These are phyloP conservation scores for Phytophthora macrochlamydospora DNA, from an alignment of 352 stramenopile species.

Conservation along the genomic window DNA sequence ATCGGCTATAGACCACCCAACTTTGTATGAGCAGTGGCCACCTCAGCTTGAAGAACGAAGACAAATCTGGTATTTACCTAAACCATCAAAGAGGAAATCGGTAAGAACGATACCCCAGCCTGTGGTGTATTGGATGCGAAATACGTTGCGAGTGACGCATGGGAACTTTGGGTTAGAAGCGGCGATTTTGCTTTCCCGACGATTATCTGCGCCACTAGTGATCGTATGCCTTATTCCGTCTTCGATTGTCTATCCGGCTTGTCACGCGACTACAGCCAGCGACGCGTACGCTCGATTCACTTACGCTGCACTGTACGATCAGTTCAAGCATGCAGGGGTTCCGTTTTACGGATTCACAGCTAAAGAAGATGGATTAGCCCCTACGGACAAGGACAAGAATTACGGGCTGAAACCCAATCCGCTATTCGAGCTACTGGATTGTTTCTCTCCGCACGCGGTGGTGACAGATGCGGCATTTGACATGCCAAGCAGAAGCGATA, in stretches of 20 bases:
- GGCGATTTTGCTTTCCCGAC: constrained; percentile 49
- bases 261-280: constrained; percentile 54
- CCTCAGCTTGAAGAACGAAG: constrained; percentile 49
- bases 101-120: constrained; percentile 10
- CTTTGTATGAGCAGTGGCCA: constrained; percentile 54
- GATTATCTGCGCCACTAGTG: constrained; percentile 48
- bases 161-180: constrained; percentile 68
- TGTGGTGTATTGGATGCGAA: constrained; percentile 79
- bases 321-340: constrained; percentile 44
- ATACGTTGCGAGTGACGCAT: constrained; percentile 57
- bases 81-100: constrained; percentile 2
- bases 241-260: constrained; percentile 56
- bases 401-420: constrained; percentile 23
- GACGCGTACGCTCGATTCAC: constrained; percentile 68
- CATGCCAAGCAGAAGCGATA: constrained; percentile 34
- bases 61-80: constrained; percentile 43
- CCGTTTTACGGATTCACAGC: constrained; percentile 54
- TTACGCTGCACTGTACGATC: constrained; percentile 49
- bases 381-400: constrained; percentile 2
- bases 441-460: constrained; percentile 44
- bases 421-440: constrained; percentile 46
- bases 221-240: constrained; percentile 50
- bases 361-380: constrained; percentile 7
- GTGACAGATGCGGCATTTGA: constrained; percentile 51
- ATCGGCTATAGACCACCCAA: constrained; percentile 11